A percentile compares a stretch with the other conserved stretches of the same genome.
phyloP scores from a whole-genome alignment of 345 rosid genomes.

The Excoecaria cochinchinensis region DNA sequence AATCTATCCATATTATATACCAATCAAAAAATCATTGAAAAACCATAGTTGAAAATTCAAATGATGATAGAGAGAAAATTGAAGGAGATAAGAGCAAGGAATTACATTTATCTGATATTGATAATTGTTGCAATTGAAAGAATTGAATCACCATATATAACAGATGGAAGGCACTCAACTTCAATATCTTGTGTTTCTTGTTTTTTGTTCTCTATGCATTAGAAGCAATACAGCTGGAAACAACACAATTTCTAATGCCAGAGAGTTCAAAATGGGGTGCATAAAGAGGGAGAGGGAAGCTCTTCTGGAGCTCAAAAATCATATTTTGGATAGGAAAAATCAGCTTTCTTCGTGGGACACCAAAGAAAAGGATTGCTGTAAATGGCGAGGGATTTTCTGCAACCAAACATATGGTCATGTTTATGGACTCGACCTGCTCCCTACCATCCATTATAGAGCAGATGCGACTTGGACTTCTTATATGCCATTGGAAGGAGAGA shows the following conservation, averaged over 20 bases:
- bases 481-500: not conserved
- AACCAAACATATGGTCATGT: slow-evolving; percentile 13
- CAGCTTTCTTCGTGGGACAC: slow-evolving; percentile 5
- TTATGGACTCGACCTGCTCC: slow-evolving; percentile 3
- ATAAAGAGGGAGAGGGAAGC: slow-evolving; percentile 18
- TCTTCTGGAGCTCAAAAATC: slow-evolving; percentile 7
- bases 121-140: too few species aligned
- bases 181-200: not conserved
- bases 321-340: not conserved
- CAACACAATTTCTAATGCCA: not conserved
- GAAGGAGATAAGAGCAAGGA: too few species aligned
- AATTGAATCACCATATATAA: not conserved
- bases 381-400: slow-evolving; percentile 3
- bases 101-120: too few species aligned
- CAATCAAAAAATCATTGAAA: too few species aligned
- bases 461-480: not conserved
- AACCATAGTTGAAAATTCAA: too few species aligned
- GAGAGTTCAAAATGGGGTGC: slow-evolving; percentile 1
- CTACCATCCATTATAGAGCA: not conserved
- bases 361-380: slow-evolving; percentile 1
- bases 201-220: not conserved
- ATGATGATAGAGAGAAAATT: too few species aligned
- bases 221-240: not conserved
- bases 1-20: too few species aligned
- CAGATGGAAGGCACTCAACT: not conserved